Evolutionary conservation across 352 stramenopile species (phyloP), one percentile per base, ranked within the genome.

Genomic region (Pythium pyrilobum): DNA sequence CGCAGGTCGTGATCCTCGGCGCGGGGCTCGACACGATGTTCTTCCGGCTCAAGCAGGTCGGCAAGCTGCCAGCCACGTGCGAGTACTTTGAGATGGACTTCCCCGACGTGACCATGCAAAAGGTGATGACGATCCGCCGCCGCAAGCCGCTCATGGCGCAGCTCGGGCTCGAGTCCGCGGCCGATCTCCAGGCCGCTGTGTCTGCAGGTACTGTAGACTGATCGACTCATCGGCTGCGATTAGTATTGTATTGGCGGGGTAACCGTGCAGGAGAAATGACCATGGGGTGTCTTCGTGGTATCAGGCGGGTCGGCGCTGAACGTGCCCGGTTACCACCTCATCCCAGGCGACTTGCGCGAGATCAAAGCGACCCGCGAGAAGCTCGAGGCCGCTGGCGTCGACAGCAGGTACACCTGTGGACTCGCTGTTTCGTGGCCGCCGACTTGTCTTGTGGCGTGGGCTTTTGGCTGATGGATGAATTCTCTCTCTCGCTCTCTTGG

Each of bases 11-110:
- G 51, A 82, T 92, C 25, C 67, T 95, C 3, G 85, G 85, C 16
- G 85, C 82, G 0, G 85, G 85, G 1, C 64, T 90, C 24, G 85
- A 95, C 59, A 92, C 82, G 29, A 89, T 95, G 77, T 92, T 71
- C 62, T 95, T 89, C 51, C 81, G 81, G 3, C 62, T 95, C 16
- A 75, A 81, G 39, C 66, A 66, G n/a, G 59, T 40, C 0, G 53
- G 51, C 4, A 9, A 50, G 23, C 67, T 88, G 34, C 43, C 36
- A 7, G 18, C 42, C 8, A 50, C 71, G 25, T 88, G 72, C 56
- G 75, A 85, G 66, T 95, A 92, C 64, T 90, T 91, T 59, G 85
- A 95, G 55, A 61, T 95, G 24, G 85, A 95, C 49, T 95, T 93
- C 41, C 70, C 72, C 0, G 74, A 88, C 40, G 73, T 95, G 24